Conservation (phyloP, 371 early-diverging fungal species). For the Mucor irregularis region DNA sequence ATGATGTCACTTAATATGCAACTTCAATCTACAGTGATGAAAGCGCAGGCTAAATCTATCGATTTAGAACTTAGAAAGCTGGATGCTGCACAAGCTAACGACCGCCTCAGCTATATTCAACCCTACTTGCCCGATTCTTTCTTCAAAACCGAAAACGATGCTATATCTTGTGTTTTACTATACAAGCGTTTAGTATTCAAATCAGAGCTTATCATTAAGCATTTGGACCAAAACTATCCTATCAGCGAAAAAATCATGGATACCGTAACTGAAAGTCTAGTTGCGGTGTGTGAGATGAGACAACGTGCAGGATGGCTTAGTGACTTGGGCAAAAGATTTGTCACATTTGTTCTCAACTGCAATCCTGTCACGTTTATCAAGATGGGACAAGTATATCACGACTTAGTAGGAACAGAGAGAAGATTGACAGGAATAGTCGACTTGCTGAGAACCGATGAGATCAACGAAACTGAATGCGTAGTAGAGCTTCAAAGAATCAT, state of each 20-base stretch:
- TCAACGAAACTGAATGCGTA: constrained; percentile 61
- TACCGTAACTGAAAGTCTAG: constrained; percentile 51
- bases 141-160: constrained; percentile 77
- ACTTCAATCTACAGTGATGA: constrained; percentile 79
- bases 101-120: constrained; percentile 70
- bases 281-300: constrained; percentile 62
- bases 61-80: constrained; percentile 88
- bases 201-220: constrained; percentile 72
- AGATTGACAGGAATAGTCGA: constrained; percentile 70
- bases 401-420: constrained; percentile 71
- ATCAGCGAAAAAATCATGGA: constrained; percentile 60
- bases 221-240: constrained; percentile 72
- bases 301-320: constrained; percentile 71
- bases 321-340: constrained; percentile 68
- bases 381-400: constrained; percentile 70
- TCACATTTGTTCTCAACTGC: constrained; percentile 66
- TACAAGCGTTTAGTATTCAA: constrained; percentile 83
- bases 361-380: constrained; percentile 67
- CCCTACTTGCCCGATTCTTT: constrained; percentile 87
- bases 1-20: constrained; percentile 82
- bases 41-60: constrained; percentile 86
- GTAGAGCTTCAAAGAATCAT: constrained; percentile 65
- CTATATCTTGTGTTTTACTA: constrained; percentile 74
- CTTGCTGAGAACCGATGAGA: constrained; percentile 70
- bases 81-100: constrained; percentile 82